Percentiles rank a stretch among this genome's conserved stretches.
Evolutionary conservation across 331 rosid species (phyloP).

Genomic region (Quercus phellos): DNA sequence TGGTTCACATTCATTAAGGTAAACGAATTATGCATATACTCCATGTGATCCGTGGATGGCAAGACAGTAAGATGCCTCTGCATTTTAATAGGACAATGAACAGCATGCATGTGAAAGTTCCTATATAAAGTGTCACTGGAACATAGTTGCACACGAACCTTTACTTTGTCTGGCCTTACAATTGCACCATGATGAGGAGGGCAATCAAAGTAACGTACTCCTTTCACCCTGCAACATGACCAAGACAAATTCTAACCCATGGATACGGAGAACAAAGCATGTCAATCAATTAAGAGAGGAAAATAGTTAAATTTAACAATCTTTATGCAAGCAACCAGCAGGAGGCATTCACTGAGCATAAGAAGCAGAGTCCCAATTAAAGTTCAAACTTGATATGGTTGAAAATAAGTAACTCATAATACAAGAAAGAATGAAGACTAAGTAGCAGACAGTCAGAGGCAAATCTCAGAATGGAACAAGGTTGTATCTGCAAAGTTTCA

Average conservation of each 20-base stretch:
- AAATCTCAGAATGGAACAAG: neutral
- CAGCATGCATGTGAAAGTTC: neutral
- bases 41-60: neutral
- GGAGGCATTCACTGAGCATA: neutral
- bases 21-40: neutral
- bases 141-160: conserved; percentile 43
- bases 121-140: neutral
- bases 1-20: neutral
- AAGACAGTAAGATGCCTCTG: neutral
- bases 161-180: conserved; percentile 90
- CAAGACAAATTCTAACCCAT: conserved; percentile 14
- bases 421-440: neutral
- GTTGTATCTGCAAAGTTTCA: neutral
- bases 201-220: conserved; percentile 72
- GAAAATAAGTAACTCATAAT: neutral
- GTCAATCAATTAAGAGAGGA: neutral
- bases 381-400: neutral
- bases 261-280: neutral
- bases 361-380: neutral
- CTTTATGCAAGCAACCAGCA: neutral
- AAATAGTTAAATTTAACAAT: neutral
- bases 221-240: conserved; percentile 65
- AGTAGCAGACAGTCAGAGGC: neutral
- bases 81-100: neutral
- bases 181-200: conserved; percentile 81